phyloP scores from a whole-genome alignment of 2,329 filamentous ascomycete genomes.

The Fusarium succisae region DNA sequence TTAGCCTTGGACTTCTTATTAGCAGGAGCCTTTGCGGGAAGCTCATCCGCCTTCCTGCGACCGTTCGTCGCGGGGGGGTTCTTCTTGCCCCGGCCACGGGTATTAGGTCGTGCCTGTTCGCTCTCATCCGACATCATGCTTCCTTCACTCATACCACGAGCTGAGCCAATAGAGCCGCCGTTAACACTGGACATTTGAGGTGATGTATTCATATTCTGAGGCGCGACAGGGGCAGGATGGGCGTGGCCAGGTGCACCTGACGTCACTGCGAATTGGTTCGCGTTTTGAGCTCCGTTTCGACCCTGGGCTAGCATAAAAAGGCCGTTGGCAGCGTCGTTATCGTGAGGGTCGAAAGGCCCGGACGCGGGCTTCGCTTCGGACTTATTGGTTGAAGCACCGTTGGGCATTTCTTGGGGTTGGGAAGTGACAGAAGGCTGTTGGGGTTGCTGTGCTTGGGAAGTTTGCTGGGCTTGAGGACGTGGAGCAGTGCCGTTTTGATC shows the following conservation, averaged over 20 bases:
- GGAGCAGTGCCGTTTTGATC: constrained; percentile 55
- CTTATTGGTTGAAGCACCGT: constrained; percentile 54
- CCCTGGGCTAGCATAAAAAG: constrained; percentile 86
- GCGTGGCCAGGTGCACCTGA: constrained; percentile 60
- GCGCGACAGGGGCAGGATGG: constrained; percentile 54
- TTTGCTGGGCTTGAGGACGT: constrained; percentile 48
- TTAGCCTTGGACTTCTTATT: constrained; percentile 75
- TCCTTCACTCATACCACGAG: constrained; percentile 71
- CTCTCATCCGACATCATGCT: constrained; percentile 79
- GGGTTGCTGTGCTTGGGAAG: constrained; percentile 37
- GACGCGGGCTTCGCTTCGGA: constrained; percentile 60
- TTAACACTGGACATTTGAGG: constrained; percentile 63
- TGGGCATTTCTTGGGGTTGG: constrained; percentile 63
- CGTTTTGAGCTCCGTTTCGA: constrained; percentile 66
- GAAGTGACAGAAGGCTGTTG: constrained; percentile 52
- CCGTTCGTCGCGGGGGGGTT: constrained; percentile 66
- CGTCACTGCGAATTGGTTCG: constrained; percentile 58
- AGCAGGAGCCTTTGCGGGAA: constrained; percentile 67
- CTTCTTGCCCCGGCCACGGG: constrained; percentile 76
- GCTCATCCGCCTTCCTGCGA: constrained; percentile 80
- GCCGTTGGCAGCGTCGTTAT: constrained; percentile 95
- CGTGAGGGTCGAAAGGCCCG: constrained; percentile 85
- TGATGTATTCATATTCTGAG: constrained; percentile 54
- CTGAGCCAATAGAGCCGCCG: constrained; percentile 55
- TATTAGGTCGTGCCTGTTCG: constrained; percentile 71